Evolutionary conservation across 2,329 filamentous ascomycete genomes (phyloP), one percentile per base, ranked within the genome.

Genomic region (Trichoderma sp.): DNA sequence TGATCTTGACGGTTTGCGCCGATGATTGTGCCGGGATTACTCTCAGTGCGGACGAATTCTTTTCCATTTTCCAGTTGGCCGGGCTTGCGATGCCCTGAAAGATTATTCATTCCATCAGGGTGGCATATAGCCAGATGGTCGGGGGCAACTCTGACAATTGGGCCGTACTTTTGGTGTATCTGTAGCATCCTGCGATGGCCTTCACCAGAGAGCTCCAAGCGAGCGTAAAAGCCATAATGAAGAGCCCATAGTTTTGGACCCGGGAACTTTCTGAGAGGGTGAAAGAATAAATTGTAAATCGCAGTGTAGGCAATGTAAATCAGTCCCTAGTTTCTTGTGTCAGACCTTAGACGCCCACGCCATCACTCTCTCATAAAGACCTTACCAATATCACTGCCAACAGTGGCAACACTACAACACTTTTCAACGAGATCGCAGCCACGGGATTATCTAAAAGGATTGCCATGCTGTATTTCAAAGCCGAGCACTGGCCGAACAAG

Each of bases 1-100:
- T 80, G 78, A 47, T 74, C 70, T 1, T 71, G 72, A 11, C 73
- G 71, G 24, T 71, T 30, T 47, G 73, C 72, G 18, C 63, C 68
- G 63, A 78, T 70, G 43, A 79, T 72, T 30, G 68, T 72, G 3
- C 73, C 36, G 6, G 24, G 36, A 9, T 39, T n/a, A 24, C 60
- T 28, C n/a, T 30, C 11, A n/a, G 32, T 56, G 24, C 39, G 64
- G 30, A 21, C 32, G 5, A 30, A 18, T 9, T 70, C 70, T 47
- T 75, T 75, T 18, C 47, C 53, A 26, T 73, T 65, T 34, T 74
- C 72, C 6, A 34, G 34, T 65, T 72, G 69, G 14, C 70, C 72
- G 8, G 53, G 47, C 57, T 75, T 75, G 18, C 71, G 72, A 51
- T 74, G 73, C n/a, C 73, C 73, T 39, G 71, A 65, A 30, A 76